Conservation (phyloP, 1,284 basidiomycete genomes). For the Anthracocystis panici-leucophaei region DNA sequence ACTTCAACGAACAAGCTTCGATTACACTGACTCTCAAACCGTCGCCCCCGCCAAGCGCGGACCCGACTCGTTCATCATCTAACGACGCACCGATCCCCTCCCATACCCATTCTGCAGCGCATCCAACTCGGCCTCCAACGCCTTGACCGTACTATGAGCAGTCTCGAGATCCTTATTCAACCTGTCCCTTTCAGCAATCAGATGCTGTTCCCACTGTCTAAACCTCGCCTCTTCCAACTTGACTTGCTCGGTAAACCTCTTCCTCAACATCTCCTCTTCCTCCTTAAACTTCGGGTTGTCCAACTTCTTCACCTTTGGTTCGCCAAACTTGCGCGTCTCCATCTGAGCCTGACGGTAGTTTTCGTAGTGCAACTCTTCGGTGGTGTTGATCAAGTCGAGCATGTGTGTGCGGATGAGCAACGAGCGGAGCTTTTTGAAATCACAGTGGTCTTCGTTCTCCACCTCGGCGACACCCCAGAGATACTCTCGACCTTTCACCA, state of each 20-base stretch:
- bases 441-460: constrained; percentile 98
- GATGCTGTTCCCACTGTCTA: constrained; percentile 99
- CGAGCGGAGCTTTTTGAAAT: constrained; percentile 97
- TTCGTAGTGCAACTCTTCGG: constrained; percentile 97
- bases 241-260: constrained; percentile 99
- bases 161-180: constrained; percentile 69
- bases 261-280: constrained; percentile 94
- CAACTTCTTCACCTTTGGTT: constrained; percentile 97
- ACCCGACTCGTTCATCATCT: constrained; percentile 6
- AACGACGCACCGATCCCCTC: constrained; percentile 54
- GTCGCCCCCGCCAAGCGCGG: too few species aligned
- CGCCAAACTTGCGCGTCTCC: constrained; percentile 99
- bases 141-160: constrained; percentile 67
- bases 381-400: constrained; percentile 95
- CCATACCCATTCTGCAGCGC: constrained; percentile 41
- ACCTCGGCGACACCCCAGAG: constrained; percentile 99
- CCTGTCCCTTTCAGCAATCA: constrained; percentile 72
- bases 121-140: constrained; percentile 62
- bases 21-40: background rate
- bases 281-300: constrained; percentile 99
- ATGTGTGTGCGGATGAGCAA: constrained; percentile 98
- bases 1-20: background rate
- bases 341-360: constrained; percentile 98
- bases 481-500: constrained; percentile 97
- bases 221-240: constrained; percentile 98